Base-by-base conservation (phyloP, 1,284 basidiomycete species). In the Cryptococcus sp. region DNA sequence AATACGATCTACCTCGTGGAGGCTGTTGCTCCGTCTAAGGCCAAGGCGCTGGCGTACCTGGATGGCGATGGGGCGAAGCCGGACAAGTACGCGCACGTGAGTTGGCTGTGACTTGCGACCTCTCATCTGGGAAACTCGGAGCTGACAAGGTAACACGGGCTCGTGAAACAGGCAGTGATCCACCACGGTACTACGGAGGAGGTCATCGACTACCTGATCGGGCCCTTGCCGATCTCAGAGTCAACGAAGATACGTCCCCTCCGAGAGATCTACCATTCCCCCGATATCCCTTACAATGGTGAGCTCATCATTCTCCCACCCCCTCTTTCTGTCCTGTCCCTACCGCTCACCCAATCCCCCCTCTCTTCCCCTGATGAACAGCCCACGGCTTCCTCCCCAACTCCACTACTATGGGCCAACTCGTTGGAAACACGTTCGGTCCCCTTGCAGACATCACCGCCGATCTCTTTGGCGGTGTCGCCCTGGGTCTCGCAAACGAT, bases 121-220 rank as follows among this genome's bases (percentile, higher is more conserved):
- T 33, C 28, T 33, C 28, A 9, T 33, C 5, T 5, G 9, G 28
- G 28, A 33, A 9, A 9, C 28, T 33, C 5, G 28, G 9, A 33
- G 28, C 28, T 33, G 28, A 33, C 28, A 13, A 50, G 21, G 11
- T 46, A 18, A 46, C 50, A 28, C 28, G 16, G 18, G 24, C 50
- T 33, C 28, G 9, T 33, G 28, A 9, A 33, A 33, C 9, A 81
- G 50, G 82, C 82, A n/a, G 78, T 81, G 11, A 73, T 86, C 49
- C 80, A 83, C 62, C 81, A 82, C 63, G 57, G 65, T 55, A 24
- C 61, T 59, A 1, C 66, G 56, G 63, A 61, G 61, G n/a, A 56
- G 60, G 59, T 80, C 60, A 71, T 50, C 16, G 71, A 74, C 49
- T 72, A 65, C 56, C 54, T 72, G 28, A 59, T 77, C 36, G 59